Percentiles rank a stretch among this genome's conserved stretches.
These are phyloP conservation scores for Starmerella potacharoeniae DNA, from an alignment of 805 yeast genomes.

Conservation along the genomic window DNA sequence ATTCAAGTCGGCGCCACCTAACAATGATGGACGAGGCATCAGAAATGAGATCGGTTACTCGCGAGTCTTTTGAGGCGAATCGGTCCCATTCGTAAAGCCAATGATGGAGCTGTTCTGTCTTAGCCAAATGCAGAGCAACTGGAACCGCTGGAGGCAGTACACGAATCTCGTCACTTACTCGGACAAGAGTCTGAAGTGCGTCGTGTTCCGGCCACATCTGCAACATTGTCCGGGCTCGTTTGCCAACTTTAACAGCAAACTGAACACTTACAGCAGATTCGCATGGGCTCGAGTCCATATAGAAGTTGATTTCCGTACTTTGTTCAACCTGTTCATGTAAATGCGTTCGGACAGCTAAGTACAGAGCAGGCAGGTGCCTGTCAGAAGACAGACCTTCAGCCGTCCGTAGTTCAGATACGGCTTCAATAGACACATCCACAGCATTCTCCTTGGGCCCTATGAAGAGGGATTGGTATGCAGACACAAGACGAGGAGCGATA, in stretches of 20 bases:
- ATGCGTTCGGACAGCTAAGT: constrained; percentile 9
- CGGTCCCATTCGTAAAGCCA: constrained; percentile 87
- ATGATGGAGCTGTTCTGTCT: constrained; percentile 76
- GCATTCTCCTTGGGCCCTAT: not conserved
- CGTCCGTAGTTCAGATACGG: not conserved
- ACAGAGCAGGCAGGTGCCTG: constrained; percentile 14
- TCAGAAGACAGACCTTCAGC: not conserved
- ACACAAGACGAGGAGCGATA: constrained; percentile 32
- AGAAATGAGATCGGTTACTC: constrained; percentile 46
- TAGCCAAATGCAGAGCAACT: constrained; percentile 62
- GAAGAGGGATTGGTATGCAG: constrained; percentile 5
- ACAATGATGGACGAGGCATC: constrained; percentile 59
- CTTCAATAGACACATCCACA: not conserved
- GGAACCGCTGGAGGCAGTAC: constrained; percentile 56
- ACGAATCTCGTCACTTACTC: constrained; percentile 57
- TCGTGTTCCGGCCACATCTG: constrained; percentile 92
- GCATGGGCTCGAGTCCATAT: constrained; percentile 45
- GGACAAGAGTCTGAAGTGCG: constrained; percentile 55
- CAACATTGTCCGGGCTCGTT: constrained; percentile 38
- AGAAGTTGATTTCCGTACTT: constrained; percentile 45
- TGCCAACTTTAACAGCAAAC: constrained; percentile 36
- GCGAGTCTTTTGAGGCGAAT: constrained; percentile 69
- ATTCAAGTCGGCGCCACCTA: constrained; percentile 81
- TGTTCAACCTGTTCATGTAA: not conserved
- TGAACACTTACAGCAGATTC: constrained; percentile 53